A percentile compares a stretch with the other conserved stretches of the same genome.
Evolutionary conservation across 768 basidiomycete genomes (phyloP).

Genomic region (Amanita muscaria): DNA sequence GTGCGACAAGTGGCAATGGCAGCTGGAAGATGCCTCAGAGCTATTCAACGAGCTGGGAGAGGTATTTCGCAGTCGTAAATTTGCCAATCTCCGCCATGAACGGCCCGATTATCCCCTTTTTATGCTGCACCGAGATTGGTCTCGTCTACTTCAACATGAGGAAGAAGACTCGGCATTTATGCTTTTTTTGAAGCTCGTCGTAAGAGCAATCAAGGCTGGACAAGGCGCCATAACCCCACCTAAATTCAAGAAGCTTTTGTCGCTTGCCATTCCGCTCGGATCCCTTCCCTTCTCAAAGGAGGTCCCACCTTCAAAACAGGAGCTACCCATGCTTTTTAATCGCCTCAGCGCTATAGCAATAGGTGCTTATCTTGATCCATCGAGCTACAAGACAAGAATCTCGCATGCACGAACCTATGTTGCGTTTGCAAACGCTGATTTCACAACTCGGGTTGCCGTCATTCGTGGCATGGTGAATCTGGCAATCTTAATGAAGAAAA

Average conservation of each 20-base stretch:
- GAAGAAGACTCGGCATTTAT: conserved; percentile 63
- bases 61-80: conserved; percentile 71
- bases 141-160: conserved; percentile 40
- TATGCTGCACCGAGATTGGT: conserved; percentile 45
- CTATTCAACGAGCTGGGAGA: conserved; percentile 59
- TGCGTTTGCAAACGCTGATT: conserved; percentile 55
- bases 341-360: conserved; percentile 67
- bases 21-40: conserved; percentile 41
- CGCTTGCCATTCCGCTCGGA: conserved; percentile 64
- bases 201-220: conserved; percentile 39
- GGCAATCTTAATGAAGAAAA: conserved; percentile 44
- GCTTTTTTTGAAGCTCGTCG: conserved; percentile 75
- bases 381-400: conserved; percentile 43
- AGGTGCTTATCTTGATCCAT: conserved; percentile 54
- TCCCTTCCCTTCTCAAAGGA: conserved; percentile 54
- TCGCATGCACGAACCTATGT: conserved; percentile 61
- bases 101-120: conserved; percentile 63
- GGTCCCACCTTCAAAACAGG: conserved; percentile 38
- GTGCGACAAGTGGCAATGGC: conserved; percentile 73
- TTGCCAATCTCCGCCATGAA: conserved; percentile 60
- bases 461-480: conserved; percentile 72
- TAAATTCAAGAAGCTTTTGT: conserved; percentile 58
- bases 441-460: conserved; percentile 54
- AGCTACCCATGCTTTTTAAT: conserved; percentile 75
- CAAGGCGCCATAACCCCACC: conserved; percentile 26